Evolutionary conservation across 306 rosid species (phyloP).

Genomic region (Adenanthera pavonina): DNA sequence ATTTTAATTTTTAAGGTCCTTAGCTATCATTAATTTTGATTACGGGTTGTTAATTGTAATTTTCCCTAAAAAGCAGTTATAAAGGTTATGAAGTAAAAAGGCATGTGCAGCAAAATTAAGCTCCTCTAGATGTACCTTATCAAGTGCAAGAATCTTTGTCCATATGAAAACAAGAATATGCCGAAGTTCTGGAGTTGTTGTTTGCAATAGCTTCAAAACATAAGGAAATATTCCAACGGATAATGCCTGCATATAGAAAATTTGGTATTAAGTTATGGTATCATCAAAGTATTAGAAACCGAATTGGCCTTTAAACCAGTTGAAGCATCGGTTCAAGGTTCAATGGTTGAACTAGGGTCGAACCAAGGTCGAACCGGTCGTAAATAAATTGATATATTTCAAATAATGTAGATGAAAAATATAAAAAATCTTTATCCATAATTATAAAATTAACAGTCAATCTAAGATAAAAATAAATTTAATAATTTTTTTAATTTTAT

Average conservation of each 20-base stretch:
- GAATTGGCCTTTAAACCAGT: no score
- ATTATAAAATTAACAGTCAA: no score
- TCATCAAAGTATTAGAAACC: no score
- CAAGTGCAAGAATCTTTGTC: slow-evolving; percentile 98
- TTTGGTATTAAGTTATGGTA: slow-evolving; percentile 29
- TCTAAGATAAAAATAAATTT: no score
- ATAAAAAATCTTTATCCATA: no score
- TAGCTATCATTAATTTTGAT: neutral
- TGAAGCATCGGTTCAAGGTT: no score
- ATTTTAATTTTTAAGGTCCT: neutral
- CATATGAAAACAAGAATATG: slow-evolving; percentile 98
- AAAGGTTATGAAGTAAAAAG: neutral
- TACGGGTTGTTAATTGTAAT: neutral
- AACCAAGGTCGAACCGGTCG: no score
- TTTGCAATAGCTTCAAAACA: slow-evolving; percentile 92
- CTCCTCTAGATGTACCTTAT: slow-evolving; percentile 66
- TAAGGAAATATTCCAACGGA: slow-evolving; percentile 99
- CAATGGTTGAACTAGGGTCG: no score
- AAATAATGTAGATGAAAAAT: no score
- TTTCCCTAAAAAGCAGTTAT: neutral
- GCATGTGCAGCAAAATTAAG: slow-evolving; percentile 7
- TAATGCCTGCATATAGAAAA: slow-evolving; percentile 63
- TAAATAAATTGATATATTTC: no score
- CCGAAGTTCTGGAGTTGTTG: slow-evolving; percentile 91
- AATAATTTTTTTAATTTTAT: no score